Conservation (phyloP, 176 grass and related monocot species). For the Ampelocalamus luodianensis region DNA sequence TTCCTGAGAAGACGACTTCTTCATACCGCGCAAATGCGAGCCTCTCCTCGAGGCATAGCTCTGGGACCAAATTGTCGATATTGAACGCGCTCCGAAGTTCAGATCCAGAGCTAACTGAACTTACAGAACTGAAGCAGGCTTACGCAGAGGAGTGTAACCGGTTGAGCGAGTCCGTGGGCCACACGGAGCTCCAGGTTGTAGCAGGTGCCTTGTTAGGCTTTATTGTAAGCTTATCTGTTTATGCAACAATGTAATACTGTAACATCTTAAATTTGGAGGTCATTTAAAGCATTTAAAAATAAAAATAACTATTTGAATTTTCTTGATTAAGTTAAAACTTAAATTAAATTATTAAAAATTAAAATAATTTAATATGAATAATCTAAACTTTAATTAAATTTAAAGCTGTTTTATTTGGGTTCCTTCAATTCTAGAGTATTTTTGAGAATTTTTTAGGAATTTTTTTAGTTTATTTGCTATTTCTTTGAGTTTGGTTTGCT, state of each 20-base stretch:
- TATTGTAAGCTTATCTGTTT: constrained; percentile 59
- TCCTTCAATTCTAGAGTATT: too few species aligned
- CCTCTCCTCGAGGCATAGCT: background rate
- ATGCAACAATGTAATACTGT: constrained; percentile 54
- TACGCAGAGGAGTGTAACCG: constrained; percentile 9
- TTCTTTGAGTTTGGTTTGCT: too few species aligned
- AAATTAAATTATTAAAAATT: too few species aligned
- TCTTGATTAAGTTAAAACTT: too few species aligned
- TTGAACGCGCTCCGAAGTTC: background rate
- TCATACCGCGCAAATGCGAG: constrained; percentile 8
- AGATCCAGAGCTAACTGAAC: constrained; percentile 30
- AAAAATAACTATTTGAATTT: too few species aligned
- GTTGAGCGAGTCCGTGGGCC: constrained; percentile 78
- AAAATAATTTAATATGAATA: too few species aligned
- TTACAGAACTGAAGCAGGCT: constrained; percentile 24
- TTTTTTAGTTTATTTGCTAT: too few species aligned
- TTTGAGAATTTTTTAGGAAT: too few species aligned
- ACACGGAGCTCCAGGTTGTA: constrained; percentile 75
- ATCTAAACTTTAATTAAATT: too few species aligned
- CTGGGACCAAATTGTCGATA: background rate
- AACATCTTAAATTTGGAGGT: too few species aligned
- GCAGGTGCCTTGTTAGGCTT: constrained; percentile 82
- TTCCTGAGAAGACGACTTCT: constrained; percentile 29
- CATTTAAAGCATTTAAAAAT: too few species aligned
- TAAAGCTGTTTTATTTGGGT: too few species aligned